A percentile compares a stretch with the other conserved stretches of the same genome.
phyloP scores from a whole-genome alignment of 495 filamentous ascomycete genomes.

The Copromyces sp. region DNA sequence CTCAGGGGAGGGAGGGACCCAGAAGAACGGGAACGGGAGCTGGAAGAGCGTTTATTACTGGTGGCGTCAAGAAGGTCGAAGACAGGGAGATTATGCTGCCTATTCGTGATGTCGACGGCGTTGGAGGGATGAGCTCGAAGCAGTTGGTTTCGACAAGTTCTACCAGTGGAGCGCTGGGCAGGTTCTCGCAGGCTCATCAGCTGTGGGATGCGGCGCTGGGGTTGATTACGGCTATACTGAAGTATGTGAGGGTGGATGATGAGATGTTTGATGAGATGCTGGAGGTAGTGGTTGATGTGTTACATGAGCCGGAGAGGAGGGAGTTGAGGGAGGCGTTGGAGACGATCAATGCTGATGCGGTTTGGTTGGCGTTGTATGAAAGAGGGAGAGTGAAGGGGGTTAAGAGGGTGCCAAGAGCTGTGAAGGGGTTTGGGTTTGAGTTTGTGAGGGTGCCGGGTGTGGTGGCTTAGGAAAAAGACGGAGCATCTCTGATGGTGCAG shows the following conservation, averaged over 20 bases:
- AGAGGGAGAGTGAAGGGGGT: slow-evolving; percentile 24
- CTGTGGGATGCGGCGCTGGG: slow-evolving; percentile 49
- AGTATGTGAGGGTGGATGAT: slow-evolving; percentile 47
- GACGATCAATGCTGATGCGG: slow-evolving; percentile 54
- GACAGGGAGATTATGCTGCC: slow-evolving; percentile 21
- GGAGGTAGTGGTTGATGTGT: slow-evolving; percentile 42
- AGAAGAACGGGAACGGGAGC: slow-evolving; percentile 23
- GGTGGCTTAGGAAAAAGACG: not conserved
- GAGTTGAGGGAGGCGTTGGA: slow-evolving; percentile 47
- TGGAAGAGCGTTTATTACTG: slow-evolving; percentile 10
- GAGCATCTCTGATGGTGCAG: not conserved
- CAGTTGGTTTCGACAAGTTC: slow-evolving; percentile 13
- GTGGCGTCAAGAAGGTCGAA: not conserved
- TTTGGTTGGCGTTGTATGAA: slow-evolving; percentile 53
- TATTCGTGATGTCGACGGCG: not conserved
- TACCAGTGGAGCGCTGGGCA: slow-evolving; percentile 27
- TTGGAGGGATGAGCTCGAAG: slow-evolving; percentile 14
- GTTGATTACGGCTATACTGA: slow-evolving; percentile 43
- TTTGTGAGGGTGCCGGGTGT: slow-evolving; percentile 18
- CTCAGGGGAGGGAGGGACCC: slow-evolving; percentile 22
- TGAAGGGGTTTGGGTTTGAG: slow-evolving; percentile 31
- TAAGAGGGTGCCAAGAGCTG: slow-evolving; percentile 21
- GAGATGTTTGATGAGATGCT: slow-evolving; percentile 61
- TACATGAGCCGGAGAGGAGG: slow-evolving; percentile 26
- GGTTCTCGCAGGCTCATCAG: slow-evolving; percentile 43